A percentile compares a stretch with the other conserved stretches of the same genome.
Evolutionary conservation across 441 rosid genomes (phyloP).

Genomic region (Metrosideros polymorpha): DNA sequence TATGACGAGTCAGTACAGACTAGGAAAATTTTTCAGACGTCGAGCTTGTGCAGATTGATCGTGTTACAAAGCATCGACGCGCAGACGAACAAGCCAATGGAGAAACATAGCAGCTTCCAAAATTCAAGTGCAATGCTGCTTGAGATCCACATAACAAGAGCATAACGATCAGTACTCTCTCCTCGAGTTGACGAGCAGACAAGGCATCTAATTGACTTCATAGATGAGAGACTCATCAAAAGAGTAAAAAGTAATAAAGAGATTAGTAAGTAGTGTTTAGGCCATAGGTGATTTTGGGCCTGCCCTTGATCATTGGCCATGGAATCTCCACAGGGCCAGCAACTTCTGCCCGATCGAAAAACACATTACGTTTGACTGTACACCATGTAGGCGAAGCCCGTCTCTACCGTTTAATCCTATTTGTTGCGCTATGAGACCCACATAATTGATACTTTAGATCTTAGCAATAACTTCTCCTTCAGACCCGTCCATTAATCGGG

Average conservation of each 20-base stretch:
- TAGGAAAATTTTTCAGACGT: no score
- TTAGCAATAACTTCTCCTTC: background rate
- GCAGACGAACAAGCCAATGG: background rate
- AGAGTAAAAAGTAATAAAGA: background rate
- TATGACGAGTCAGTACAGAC: no score
- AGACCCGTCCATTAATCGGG: background rate
- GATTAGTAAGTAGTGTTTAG: background rate
- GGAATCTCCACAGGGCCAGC: background rate
- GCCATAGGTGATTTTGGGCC: background rate
- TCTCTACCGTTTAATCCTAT: fast-evolving
- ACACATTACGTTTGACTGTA: background rate
- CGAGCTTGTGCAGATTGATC: background rate
- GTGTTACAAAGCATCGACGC: background rate
- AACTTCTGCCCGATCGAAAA: no score
- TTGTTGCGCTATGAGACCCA: no score
- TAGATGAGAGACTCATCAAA: background rate
- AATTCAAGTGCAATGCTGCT: background rate
- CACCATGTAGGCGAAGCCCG: background rate
- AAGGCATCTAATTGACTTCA: background rate
- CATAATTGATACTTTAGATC: fast-evolving
- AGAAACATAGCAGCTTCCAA: background rate
- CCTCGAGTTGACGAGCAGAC: fast-evolving
- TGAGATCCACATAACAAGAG: background rate
- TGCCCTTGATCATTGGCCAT: background rate
- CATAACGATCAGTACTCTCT: background rate